Conservation (phyloP, 2,329 filamentous ascomycete genomes). For the Alternaria consortialis region DNA sequence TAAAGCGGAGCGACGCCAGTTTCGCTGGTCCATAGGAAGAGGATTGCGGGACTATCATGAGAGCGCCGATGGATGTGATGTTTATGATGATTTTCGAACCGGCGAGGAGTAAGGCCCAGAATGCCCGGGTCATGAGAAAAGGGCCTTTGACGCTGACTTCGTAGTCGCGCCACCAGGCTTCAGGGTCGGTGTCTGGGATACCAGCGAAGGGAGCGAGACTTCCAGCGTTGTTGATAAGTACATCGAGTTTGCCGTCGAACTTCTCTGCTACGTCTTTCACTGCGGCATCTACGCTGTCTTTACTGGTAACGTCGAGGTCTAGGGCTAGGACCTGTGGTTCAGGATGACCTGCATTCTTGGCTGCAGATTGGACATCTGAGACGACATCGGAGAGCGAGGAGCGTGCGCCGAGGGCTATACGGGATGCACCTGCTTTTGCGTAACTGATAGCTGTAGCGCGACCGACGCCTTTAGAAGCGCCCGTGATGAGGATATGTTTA, state of each 20-base stretch:
- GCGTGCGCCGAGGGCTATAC: slow-evolving; percentile 64
- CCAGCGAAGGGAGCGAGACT: slow-evolving; percentile 40
- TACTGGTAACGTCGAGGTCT: slow-evolving; percentile 55
- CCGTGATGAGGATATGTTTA: slow-evolving; percentile 62
- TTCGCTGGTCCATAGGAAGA: slow-evolving; percentile 59
- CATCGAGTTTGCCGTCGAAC: slow-evolving; percentile 48
- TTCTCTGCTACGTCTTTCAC: slow-evolving; percentile 40
- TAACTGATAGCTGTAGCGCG: slow-evolving; percentile 62
- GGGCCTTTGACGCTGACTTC: slow-evolving; percentile 61
- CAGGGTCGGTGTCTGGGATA: slow-evolving; percentile 49
- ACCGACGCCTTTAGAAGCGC: slow-evolving; percentile 65
- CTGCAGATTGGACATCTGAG: slow-evolving; percentile 50
- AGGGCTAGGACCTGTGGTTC: slow-evolving; percentile 53
- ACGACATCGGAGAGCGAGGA: slow-evolving; percentile 51
- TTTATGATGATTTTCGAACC: slow-evolving; percentile 52
- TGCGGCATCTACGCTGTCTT: slow-evolving; percentile 50
- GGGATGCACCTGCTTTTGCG: slow-evolving; percentile 63
- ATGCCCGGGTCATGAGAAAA: slow-evolving; percentile 57
- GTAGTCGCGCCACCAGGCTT: slow-evolving; percentile 55
- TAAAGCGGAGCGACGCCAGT: slow-evolving; percentile 60
- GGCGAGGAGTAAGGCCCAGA: slow-evolving; percentile 56
- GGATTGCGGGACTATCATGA: not conserved
- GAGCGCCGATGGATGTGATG: slow-evolving; percentile 56
- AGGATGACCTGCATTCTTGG: slow-evolving; percentile 43
- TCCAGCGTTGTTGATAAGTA: slow-evolving; percentile 61